Percentiles rank a stretch among this genome's conserved stretches.
These are phyloP conservation scores for Microdochium bolleyi DNA, from an alignment of 2,329 filamentous ascomycete species.

Conservation along the genomic window DNA sequence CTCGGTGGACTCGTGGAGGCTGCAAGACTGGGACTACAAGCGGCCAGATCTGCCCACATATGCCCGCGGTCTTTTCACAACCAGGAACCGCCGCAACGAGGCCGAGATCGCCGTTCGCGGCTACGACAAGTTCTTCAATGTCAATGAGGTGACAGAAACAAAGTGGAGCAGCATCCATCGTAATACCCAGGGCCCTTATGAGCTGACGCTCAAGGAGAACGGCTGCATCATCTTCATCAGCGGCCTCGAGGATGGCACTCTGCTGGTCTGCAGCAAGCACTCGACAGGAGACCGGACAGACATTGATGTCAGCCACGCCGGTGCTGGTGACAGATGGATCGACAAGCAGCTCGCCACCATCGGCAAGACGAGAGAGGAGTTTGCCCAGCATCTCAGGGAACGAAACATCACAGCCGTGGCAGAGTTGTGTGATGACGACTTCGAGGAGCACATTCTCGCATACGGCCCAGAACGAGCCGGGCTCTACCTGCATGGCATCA, in stretches of 20 bases:
- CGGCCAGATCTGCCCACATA: slow-evolving; percentile 78
- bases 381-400: slow-evolving; percentile 65
- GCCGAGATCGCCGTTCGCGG: slow-evolving; percentile 79
- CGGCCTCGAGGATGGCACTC: slow-evolving; percentile 77
- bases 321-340: slow-evolving; percentile 73
- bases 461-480: slow-evolving; percentile 79
- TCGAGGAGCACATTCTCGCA: slow-evolving; percentile 93
- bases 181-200: slow-evolving; percentile 80
- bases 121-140: slow-evolving; percentile 99
- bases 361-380: slow-evolving; percentile 70
- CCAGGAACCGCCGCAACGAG: slow-evolving; percentile 52
- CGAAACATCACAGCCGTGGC: slow-evolving; percentile 93
- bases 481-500: slow-evolving; percentile 92
- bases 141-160: slow-evolving; percentile 72
- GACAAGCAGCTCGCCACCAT: slow-evolving; percentile 70
- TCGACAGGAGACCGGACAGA: slow-evolving; percentile 79
- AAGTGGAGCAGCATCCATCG: slow-evolving; percentile 72
- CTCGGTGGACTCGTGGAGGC: slow-evolving; percentile 81
- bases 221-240: slow-evolving; percentile 99
- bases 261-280: slow-evolving; percentile 98
- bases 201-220: slow-evolving; percentile 95
- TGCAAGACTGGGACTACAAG: slow-evolving; percentile 97
- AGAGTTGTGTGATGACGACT: slow-evolving; percentile 90
- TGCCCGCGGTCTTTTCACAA: slow-evolving; percentile 91
- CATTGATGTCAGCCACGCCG: slow-evolving; percentile 68